These are phyloP conservation scores for Mucuna pruriens DNA, from an alignment of 306 rosid species.

Conservation along the genomic window DNA sequence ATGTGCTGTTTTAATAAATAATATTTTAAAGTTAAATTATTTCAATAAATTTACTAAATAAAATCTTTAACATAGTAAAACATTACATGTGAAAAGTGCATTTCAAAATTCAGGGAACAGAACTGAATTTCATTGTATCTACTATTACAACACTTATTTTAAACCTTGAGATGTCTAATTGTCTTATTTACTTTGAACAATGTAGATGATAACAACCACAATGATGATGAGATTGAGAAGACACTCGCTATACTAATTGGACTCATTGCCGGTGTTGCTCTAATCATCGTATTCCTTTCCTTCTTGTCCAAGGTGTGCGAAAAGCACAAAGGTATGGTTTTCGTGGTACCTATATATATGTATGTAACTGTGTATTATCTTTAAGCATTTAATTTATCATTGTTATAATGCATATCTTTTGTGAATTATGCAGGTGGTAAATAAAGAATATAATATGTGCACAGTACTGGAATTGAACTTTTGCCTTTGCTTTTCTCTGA, in stretches of 20 bases:
- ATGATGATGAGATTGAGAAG: slow-evolving; percentile 65
- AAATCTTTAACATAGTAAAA: not conserved
- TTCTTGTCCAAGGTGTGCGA: slow-evolving; percentile 57
- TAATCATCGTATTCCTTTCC: slow-evolving; percentile 65
- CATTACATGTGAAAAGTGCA: not conserved
- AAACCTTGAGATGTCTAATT: slow-evolving; percentile 25
- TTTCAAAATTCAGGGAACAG: not conserved
- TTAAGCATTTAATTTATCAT: not conserved
- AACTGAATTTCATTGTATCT: slow-evolving; percentile 10
- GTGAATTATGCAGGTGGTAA: slow-evolving; percentile 64
- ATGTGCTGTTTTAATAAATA: not conserved
- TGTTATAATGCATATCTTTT: not conserved
- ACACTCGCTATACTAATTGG: slow-evolving; percentile 84
- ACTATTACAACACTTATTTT: not conserved
- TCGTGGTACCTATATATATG: not conserved
- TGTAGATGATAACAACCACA: slow-evolving; percentile 34
- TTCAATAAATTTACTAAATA: not conserved
- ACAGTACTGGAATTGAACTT: slow-evolving; percentile 40
- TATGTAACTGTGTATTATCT: not conserved
- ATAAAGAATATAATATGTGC: slow-evolving; percentile 45
- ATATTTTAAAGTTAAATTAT: not conserved
- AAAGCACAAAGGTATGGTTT: slow-evolving; percentile 46
- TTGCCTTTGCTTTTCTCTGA: slow-evolving; percentile 38
- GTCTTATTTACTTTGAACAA: slow-evolving; percentile 15
- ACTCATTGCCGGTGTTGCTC: slow-evolving; percentile 74